Conservation (phyloP, 148 eudicot species). For the Rhododendron vialii region DNA sequence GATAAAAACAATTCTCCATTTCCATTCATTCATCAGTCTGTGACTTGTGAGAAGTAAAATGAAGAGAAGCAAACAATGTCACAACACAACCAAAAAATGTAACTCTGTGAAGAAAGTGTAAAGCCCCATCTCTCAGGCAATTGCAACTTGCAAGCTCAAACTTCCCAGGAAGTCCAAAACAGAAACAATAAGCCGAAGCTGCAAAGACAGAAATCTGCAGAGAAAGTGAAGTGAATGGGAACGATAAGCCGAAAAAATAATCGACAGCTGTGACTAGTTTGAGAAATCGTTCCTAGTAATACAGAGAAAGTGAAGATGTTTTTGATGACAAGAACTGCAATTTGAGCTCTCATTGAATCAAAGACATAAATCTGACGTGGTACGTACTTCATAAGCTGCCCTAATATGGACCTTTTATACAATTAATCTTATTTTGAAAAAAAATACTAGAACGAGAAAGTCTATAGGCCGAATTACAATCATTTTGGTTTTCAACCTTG, state of each 20-base stretch:
- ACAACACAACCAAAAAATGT: too few relatives aligned
- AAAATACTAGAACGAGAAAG: too few relatives aligned
- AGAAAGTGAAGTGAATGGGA: background rate
- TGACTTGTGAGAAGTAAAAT: background rate
- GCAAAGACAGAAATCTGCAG: background rate
- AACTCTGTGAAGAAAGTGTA: background rate
- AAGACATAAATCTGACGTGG: background rate
- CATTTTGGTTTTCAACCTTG: background rate
- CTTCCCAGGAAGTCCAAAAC: background rate
- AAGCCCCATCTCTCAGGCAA: background rate
- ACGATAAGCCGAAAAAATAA: background rate
- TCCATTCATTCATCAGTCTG: background rate
- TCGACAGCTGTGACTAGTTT: background rate
- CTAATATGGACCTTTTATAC: slow-evolving; percentile 18
- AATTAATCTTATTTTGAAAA: background rate
- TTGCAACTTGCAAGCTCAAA: background rate
- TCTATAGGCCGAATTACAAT: background rate
- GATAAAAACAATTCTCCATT: background rate
- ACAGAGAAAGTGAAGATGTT: background rate
- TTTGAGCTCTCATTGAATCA: background rate
- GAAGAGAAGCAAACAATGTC: background rate
- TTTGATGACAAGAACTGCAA: background rate
- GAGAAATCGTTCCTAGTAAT: background rate
- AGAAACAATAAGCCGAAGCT: background rate
- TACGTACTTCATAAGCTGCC: slow-evolving; percentile 1